Conservation (phyloP, 2,329 filamentous ascomycete species). For the Lasiodiplodia gonubiensis region DNA sequence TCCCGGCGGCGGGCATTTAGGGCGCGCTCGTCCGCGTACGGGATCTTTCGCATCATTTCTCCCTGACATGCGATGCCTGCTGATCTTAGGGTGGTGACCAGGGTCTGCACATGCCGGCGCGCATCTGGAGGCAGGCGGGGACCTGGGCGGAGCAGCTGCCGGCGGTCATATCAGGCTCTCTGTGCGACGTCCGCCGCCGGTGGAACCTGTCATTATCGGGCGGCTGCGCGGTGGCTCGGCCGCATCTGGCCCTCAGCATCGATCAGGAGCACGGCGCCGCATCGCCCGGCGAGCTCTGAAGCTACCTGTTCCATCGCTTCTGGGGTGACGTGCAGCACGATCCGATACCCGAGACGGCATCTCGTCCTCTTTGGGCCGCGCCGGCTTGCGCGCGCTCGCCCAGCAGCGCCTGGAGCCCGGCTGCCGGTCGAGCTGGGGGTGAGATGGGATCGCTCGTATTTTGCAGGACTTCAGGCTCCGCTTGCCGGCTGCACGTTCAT, state of each 20-base stretch:
- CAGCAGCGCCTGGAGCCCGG: slow-evolving; percentile 24
- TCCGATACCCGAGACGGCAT: slow-evolving; percentile 28
- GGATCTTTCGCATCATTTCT: slow-evolving; percentile 20
- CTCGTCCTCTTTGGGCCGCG: slow-evolving; percentile 13
- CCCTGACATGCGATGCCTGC: slow-evolving; percentile 28
- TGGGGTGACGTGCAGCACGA: slow-evolving; percentile 28
- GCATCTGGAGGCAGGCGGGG: slow-evolving; percentile 3
- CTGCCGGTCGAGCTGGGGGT: slow-evolving; percentile 18
- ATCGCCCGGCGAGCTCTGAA: slow-evolving; percentile 12
- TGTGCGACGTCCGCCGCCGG: slow-evolving; percentile 16
- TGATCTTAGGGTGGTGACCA: slow-evolving; percentile 24
- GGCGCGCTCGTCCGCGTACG: slow-evolving; percentile 5
- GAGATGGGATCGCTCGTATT: slow-evolving; percentile 26
- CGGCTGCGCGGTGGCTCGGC: slow-evolving; percentile 24
- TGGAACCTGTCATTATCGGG: slow-evolving; percentile 27
- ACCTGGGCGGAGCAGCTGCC: slow-evolving; percentile 22
- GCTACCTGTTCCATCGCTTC: slow-evolving; percentile 28
- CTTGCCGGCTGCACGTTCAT: slow-evolving; percentile 24
- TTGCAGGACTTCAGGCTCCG: slow-evolving; percentile 26
- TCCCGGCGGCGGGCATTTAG: not conserved
- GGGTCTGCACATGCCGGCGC: slow-evolving; percentile 27
- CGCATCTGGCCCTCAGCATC: slow-evolving; percentile 29
- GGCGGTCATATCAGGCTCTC: slow-evolving; percentile 20
- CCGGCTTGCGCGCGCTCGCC: slow-evolving; percentile 23
- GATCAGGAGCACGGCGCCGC: slow-evolving; percentile 24